Conservation (phyloP, 192 early-diverging fungal species). For the Coemansia sp. region DNA sequence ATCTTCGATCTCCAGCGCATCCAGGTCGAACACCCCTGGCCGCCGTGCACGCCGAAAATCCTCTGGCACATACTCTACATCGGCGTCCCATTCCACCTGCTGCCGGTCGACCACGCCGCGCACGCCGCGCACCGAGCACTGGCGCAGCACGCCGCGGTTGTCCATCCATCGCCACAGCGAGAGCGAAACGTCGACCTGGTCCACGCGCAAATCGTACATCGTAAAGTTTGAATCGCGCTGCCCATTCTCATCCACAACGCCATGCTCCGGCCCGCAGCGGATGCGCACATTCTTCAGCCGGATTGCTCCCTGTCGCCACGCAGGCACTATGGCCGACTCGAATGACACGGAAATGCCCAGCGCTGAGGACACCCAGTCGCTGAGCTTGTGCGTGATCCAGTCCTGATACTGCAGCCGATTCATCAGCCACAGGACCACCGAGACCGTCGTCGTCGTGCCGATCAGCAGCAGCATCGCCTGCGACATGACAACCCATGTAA, state of each 20-base stretch:
- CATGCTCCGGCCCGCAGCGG: slow-evolving; percentile 50
- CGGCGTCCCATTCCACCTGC: slow-evolving; percentile 73
- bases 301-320: slow-evolving; percentile 88
- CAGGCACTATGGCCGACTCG: slow-evolving; percentile 87
- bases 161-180: slow-evolving; percentile 88
- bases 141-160: slow-evolving; percentile 77
- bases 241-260: slow-evolving; percentile 7
- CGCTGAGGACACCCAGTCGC: slow-evolving; percentile 70
- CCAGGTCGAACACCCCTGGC: slow-evolving; percentile 82
- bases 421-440: slow-evolving; percentile 69
- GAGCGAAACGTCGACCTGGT: slow-evolving; percentile 78
- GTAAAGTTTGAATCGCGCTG: slow-evolving; percentile 75
- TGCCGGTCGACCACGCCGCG: slow-evolving; percentile 83
- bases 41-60: slow-evolving; percentile 59
- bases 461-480: slow-evolving; percentile 80
- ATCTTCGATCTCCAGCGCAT: slow-evolving; percentile 78
- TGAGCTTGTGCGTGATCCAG: slow-evolving; percentile 73
- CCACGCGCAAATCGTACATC: slow-evolving; percentile 79
- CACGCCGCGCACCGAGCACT: slow-evolving; percentile 79
- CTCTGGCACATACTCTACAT: slow-evolving; percentile 56
- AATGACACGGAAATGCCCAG: slow-evolving; percentile 84
- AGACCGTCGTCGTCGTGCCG: slow-evolving; percentile 87
- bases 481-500: slow-evolving; percentile 84
- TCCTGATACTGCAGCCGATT: slow-evolving; percentile 86
- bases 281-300: slow-evolving; percentile 78